Evolutionary conservation across 176 grass and related monocot species (phyloP).

Genomic region (Cenchrus fungigraminus): DNA sequence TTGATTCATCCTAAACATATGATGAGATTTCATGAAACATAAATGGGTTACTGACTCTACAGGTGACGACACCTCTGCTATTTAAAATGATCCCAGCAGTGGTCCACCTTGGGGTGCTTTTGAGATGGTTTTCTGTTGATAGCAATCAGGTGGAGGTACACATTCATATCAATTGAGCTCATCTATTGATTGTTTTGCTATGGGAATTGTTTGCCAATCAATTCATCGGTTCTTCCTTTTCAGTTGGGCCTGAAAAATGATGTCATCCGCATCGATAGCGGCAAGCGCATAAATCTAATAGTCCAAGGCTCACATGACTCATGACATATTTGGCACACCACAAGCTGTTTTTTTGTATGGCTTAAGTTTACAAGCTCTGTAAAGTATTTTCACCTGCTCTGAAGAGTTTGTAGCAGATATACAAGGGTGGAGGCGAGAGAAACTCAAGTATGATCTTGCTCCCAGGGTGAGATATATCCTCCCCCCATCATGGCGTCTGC

Average conservation of each 20-base stretch:
- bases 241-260: constrained; percentile 91
- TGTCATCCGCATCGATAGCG: constrained; percentile 65
- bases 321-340: constrained; percentile 58
- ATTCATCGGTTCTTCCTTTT: constrained; percentile 58
- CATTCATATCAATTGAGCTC: constrained; percentile 51
- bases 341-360: constrained; percentile 57
- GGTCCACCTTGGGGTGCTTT: constrained; percentile 89
- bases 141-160: constrained; percentile 88
- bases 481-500: constrained; percentile 19
- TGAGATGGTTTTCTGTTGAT: constrained; percentile 97
- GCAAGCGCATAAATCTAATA: constrained; percentile 87
- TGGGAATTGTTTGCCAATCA: constrained; percentile 49
- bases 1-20: background rate
- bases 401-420: constrained; percentile 48
- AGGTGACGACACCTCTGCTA: constrained; percentile 97
- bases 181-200: constrained; percentile 49
- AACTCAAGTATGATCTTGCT: constrained; percentile 34
- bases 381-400: constrained; percentile 45
- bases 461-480: constrained; percentile 22
- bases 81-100: constrained; percentile 99
- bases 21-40: background rate
- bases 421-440: constrained; percentile 34
- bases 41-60: constrained; percentile 28
- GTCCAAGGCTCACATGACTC: constrained; percentile 89
- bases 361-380: constrained; percentile 44